A percentile compares a stretch with the other conserved stretches of the same genome.
Evolutionary conservation across 2,329 filamentous ascomycete genomes (phyloP).

Genomic region (Periconia digitata): DNA sequence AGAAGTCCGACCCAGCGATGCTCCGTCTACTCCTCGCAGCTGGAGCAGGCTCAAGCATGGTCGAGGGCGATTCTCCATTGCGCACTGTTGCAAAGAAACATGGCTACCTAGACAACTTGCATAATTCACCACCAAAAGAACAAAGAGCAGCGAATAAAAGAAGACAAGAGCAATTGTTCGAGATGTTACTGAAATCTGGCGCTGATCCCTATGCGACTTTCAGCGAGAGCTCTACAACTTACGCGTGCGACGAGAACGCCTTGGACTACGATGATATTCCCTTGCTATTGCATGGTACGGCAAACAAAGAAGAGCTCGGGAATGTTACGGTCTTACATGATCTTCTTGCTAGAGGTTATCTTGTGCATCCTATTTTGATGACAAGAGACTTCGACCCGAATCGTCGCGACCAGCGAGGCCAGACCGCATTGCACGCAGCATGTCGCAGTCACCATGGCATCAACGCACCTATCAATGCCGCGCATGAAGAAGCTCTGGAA

Average conservation of each 20-base stretch:
- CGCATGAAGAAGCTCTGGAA: background rate
- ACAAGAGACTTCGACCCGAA: slow-evolving; percentile 5
- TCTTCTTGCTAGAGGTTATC: background rate
- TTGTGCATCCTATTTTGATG: slow-evolving; percentile 9
- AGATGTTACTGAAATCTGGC: background rate
- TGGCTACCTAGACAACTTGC: too few relatives aligned
- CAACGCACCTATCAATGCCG: slow-evolving; percentile 4
- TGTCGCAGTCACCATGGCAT: background rate
- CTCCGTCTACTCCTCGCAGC: slow-evolving; percentile 4
- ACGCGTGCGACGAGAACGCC: too few relatives aligned
- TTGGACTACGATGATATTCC: background rate
- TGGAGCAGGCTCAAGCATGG: slow-evolving; percentile 7
- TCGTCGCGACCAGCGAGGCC: slow-evolving; percentile 5
- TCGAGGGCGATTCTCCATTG: background rate
- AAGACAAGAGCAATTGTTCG: background rate
- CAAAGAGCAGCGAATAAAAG: background rate
- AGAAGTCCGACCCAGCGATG: background rate
- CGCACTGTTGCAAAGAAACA: background rate
- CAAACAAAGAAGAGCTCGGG: background rate
- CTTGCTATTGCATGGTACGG: background rate
- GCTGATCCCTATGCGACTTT: background rate
- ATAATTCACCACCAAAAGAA: too few relatives aligned
- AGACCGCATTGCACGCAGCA: slow-evolving; percentile 9
- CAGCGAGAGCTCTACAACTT: too few relatives aligned
- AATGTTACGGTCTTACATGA: slow-evolving; percentile 8